A percentile compares a stretch with the other conserved stretches of the same genome.
Evolutionary conservation across 345 rosid species (phyloP).

Genomic region (Hirschfeldia incana): DNA sequence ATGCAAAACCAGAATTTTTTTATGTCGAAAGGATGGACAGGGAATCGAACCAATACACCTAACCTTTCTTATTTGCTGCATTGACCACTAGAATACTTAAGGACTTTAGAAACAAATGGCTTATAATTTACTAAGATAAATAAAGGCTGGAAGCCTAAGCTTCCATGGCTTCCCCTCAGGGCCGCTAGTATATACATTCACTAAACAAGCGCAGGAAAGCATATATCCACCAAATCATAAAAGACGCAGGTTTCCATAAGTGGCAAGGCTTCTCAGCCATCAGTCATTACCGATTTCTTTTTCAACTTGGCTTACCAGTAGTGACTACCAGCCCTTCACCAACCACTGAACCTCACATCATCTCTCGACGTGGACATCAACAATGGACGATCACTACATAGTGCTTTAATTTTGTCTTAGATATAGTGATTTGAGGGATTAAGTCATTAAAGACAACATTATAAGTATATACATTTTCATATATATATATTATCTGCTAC

Average conservation of each 20-base stretch:
- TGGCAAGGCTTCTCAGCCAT: conserved; percentile 7
- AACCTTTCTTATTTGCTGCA: too few relatives aligned
- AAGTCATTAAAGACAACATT: background rate
- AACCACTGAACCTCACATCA: conserved; percentile 18
- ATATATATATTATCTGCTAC: background rate
- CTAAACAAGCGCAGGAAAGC: background rate
- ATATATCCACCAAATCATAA: background rate
- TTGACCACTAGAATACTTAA: too few relatives aligned
- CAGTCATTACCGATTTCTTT: conserved; percentile 12
- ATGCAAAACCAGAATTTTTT: too few relatives aligned
- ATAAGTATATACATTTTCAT: background rate
- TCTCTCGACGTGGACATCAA: background rate
- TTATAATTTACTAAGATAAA: too few relatives aligned
- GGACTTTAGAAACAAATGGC: too few relatives aligned
- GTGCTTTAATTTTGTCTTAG: background rate
- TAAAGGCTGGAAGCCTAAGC: too few relatives aligned
- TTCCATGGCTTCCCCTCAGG: too few relatives aligned
- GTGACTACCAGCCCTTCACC: background rate
- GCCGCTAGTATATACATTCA: background rate
- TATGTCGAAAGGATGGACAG: too few relatives aligned
- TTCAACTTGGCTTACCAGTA: conserved; percentile 23
- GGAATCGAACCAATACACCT: too few relatives aligned
- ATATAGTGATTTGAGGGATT: background rate
- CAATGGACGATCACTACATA: background rate
- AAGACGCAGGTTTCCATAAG: conserved; percentile 12